phyloP scores from a whole-genome alignment of 306 rosid species.

The Quercus berberidifolia region DNA sequence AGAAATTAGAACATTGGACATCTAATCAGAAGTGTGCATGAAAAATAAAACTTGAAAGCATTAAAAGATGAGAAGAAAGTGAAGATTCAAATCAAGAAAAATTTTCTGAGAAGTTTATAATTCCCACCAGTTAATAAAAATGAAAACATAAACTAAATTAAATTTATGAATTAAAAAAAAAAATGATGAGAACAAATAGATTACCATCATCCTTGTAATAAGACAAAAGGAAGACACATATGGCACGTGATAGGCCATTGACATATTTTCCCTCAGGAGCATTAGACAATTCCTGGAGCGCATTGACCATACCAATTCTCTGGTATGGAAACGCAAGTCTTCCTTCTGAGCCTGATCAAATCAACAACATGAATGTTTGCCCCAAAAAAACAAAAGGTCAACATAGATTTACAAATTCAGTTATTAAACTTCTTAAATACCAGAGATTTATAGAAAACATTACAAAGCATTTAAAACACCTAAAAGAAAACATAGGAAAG shows the following conservation, averaged over 20 bases:
- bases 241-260: conserved; percentile 42
- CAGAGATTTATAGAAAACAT: conserved; percentile 9
- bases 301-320: conserved; percentile 85
- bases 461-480: conserved; percentile 13
- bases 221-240: conserved; percentile 72
- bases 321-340: conserved; percentile 94
- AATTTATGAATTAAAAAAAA: background rate
- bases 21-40: conserved; percentile 9
- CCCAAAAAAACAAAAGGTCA: conserved; percentile 16
- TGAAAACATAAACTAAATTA: background rate
- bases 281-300: conserved; percentile 68
- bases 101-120: background rate
- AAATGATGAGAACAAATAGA: background rate
- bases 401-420: conserved; percentile 19
- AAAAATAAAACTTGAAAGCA: background rate
- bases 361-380: background rate
- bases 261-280: conserved; percentile 82
- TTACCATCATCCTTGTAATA: conserved; percentile 85
- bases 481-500: background rate
- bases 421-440: conserved; percentile 8
- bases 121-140: background rate
- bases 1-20: conserved; percentile 23
- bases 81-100: background rate
- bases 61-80: background rate
- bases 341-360: conserved; percentile 82